These are phyloP conservation scores for Tricholoma terreum DNA, from an alignment of 768 basidiomycete species.

Conservation along the genomic window DNA sequence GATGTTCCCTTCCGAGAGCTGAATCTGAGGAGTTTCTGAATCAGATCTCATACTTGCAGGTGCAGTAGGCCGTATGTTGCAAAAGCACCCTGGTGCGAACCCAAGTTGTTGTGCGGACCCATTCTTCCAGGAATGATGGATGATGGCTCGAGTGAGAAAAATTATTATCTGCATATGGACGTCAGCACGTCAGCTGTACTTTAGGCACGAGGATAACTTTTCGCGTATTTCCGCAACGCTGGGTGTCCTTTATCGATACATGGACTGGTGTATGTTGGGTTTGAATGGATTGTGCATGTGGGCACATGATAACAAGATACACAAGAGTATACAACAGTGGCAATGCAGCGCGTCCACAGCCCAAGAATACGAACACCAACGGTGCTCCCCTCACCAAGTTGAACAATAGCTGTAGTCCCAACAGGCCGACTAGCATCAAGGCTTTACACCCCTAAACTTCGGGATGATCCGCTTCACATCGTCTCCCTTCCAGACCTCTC, in stretches of 20 bases:
- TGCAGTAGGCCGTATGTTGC: too few relatives aligned
- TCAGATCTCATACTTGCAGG: background rate
- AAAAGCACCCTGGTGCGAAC: too few relatives aligned
- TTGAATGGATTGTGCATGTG: too few relatives aligned
- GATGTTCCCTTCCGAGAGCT: background rate
- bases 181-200: too few relatives aligned
- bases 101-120: too few relatives aligned
- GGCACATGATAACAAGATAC: background rate
- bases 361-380: background rate
- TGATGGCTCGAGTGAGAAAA: too few relatives aligned
- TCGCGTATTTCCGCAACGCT: too few relatives aligned
- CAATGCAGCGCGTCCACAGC: background rate
- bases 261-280: too few relatives aligned
- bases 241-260: too few relatives aligned
- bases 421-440: background rate
- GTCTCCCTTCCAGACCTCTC: background rate
- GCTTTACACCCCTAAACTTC: background rate
- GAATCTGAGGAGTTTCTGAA: background rate
- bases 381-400: background rate
- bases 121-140: too few relatives aligned
- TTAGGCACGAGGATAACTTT: too few relatives aligned
- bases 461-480: slow-evolving; percentile 9
- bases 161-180: too few relatives aligned
- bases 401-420: background rate
- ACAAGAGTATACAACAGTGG: background rate